Evolutionary conservation across 306 rosid species (phyloP), one percentile per base, ranked within the genome.

Genomic region (Hylodesmum podocarpum): DNA sequence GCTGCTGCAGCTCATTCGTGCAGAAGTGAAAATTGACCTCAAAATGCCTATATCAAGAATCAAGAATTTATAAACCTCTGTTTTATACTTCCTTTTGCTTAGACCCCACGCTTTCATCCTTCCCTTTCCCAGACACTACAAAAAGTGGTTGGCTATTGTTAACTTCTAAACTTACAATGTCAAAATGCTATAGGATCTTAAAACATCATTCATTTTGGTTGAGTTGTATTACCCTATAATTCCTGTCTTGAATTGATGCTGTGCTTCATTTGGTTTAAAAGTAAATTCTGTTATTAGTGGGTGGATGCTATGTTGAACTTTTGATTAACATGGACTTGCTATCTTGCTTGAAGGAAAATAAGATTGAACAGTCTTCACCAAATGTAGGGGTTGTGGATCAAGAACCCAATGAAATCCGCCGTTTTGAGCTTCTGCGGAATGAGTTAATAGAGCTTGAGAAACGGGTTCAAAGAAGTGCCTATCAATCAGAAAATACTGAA

Each of bases 381-480:
- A 87, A 75, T 58, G 54, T 81, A 11, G 86, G 79, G 80, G 63
- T 63, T 71, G 83, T 63, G 43, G 90, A 82, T 61, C 79, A 84
- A 29, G 92, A 91, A 79, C 79, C 89, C 69, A 88, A 80, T 83
- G 96, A 91, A 82, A 85, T 96, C 73, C 89, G 28, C 25, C 97
- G 98, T 58, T 91, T 96, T 83, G 99, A 96, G 84, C 87, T 83
- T 77, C 65, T 91, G 39, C 85, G 96, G 71, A 89, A 85, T 79
- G 98, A 96, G 84, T 90, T 96, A 73, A 86, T 87, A 53, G 93
- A 96, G 82, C 96, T 96, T 78, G 99, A 92, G 86, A 80, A 87
- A 40, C 88, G 96, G 84, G 98, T 90, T 59, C 91, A 91, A 83
- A 86, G 70, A 87, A 96, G 91, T 72, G 80, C 97, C 73, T 87